Evolutionary conservation across 345 rosid species (phyloP).

Genomic region (Mangifera indica): DNA sequence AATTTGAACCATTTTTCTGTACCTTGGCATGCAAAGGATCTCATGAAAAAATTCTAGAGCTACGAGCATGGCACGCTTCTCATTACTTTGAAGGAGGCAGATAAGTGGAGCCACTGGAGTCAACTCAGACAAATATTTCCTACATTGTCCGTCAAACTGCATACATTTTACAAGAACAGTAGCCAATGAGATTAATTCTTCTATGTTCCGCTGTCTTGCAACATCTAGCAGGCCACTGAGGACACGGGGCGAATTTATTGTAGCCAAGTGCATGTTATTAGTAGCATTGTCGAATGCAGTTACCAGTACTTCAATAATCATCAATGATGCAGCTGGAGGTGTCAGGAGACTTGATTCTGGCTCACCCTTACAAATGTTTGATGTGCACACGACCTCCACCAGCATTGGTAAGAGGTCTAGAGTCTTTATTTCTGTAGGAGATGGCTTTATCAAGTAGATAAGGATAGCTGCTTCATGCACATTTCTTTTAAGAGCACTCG

Average conservation of each 20-base stretch:
- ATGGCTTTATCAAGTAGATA: constrained; percentile 73
- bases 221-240: constrained; percentile 63
- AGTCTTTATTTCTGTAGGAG: constrained; percentile 77
- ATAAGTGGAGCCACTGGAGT: constrained; percentile 63
- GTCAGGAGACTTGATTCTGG: constrained; percentile 47
- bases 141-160: constrained; percentile 81
- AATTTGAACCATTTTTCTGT: constrained; percentile 8
- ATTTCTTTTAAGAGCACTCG: constrained; percentile 65
- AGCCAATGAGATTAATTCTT: constrained; percentile 61
- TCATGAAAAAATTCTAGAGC: constrained; percentile 81
- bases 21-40: constrained; percentile 77
- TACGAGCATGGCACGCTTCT: constrained; percentile 44
- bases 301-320: constrained; percentile 80
- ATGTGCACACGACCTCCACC: constrained; percentile 64
- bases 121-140: constrained; percentile 50
- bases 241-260: constrained; percentile 64
- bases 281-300: constrained; percentile 80
- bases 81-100: constrained; percentile 50
- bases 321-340: constrained; percentile 80
- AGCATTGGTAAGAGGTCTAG: constrained; percentile 79
- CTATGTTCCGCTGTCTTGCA: constrained; percentile 45
- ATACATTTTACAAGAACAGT: constrained; percentile 78
- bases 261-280: constrained; percentile 66
- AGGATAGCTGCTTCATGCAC: constrained; percentile 83
- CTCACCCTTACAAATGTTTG: constrained; percentile 34